Evolutionary conservation across 1,284 basidiomycete species (phyloP), one percentile per base, ranked within the genome.

Genomic region (Pisolithus thermaeus): DNA sequence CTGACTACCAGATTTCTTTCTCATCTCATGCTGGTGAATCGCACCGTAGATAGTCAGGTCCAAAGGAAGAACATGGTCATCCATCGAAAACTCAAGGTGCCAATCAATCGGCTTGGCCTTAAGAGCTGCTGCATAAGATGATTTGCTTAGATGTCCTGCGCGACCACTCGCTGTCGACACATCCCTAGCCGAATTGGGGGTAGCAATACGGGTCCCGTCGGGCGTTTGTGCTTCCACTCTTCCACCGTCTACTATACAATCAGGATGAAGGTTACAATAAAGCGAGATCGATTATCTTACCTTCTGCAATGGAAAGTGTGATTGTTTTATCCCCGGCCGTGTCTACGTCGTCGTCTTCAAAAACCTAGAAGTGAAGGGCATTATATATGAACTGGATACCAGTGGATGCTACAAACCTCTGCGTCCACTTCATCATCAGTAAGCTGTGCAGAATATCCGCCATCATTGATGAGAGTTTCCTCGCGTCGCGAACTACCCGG

Each of bases 11-110:
- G 76, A 70, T 63, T 85, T 83, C 68, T 86, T 87, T 52, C 87
- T 77, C 64, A 80, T 79, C 63, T 93, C 90, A 62, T 90, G 84
- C 56, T 90, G 87, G 66, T 98, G 93, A 40, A 98, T 87, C 0
- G 93, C 95, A 3, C 95, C 95, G 63, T 97, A 99, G 52, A 99
- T 87, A 1, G 97, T 99, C 54, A 96, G 79, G 64, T 94, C 89
- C 54, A 96, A 72, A 0, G 87, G 84, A 23, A 99, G 72, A 14
- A 81, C 72, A 53, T 91, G 83, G 52, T 90, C 92, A 60, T 92
- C 91, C 79, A 98, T 87, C 18, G 82, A 87, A 68, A 99, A 99
- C 66, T 95, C 90, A 45, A 99, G 80, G 66, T 99, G 95, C 92
- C 94, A 99, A 63, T 99, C 95, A 22, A 80, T 82, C 1, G 94